Evolutionary conservation across 139 green algal species (phyloP).

Genomic region (Nannochloris sp.): DNA sequence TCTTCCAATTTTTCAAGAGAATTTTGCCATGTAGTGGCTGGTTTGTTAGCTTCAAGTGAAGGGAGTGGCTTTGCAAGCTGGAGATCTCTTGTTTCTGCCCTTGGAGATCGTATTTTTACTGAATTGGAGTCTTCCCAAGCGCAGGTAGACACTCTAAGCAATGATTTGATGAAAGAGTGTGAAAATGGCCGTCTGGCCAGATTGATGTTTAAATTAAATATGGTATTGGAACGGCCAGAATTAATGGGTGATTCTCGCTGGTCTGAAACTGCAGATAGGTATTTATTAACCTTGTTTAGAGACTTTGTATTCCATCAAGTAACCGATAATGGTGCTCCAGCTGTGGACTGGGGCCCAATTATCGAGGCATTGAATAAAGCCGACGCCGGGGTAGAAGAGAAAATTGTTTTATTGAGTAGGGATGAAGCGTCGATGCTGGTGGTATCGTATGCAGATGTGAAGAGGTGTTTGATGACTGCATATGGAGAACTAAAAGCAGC

Average conservation of each 20-base stretch:
- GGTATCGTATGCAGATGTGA: slow-evolving; percentile 81
- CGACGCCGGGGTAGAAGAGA: slow-evolving; percentile 66
- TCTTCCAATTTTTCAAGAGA: slow-evolving; percentile 56
- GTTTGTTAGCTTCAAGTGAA: slow-evolving; percentile 28
- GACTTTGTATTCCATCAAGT: slow-evolving; percentile 89
- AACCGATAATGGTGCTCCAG: slow-evolving; percentile 51
- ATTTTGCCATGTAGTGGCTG: slow-evolving; percentile 58
- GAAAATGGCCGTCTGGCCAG: slow-evolving; percentile 87
- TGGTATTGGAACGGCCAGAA: slow-evolving; percentile 65
- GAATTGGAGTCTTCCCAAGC: slow-evolving; percentile 47
- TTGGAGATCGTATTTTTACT: slow-evolving; percentile 67
- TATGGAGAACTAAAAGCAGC: slow-evolving; percentile 48
- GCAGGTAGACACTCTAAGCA: slow-evolving; percentile 34
- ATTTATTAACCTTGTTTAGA: slow-evolving; percentile 86
- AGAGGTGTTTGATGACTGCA: slow-evolving; percentile 46
- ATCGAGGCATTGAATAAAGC: slow-evolving; percentile 87
- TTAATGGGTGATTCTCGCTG: slow-evolving; percentile 47
- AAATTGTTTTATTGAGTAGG: slow-evolving; percentile 61
- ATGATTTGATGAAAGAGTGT: slow-evolving; percentile 67
- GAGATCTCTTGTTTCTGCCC: slow-evolving; percentile 40
- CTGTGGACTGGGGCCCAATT: slow-evolving; percentile 83
- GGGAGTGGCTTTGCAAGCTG: slow-evolving; percentile 34
- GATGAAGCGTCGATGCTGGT: slow-evolving; percentile 85
- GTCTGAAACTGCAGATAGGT: slow-evolving; percentile 53
- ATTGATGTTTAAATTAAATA: slow-evolving; percentile 71